phyloP scores from a whole-genome alignment of 2,329 filamentous ascomycete genomes.

The Colletotrichum siamense region DNA sequence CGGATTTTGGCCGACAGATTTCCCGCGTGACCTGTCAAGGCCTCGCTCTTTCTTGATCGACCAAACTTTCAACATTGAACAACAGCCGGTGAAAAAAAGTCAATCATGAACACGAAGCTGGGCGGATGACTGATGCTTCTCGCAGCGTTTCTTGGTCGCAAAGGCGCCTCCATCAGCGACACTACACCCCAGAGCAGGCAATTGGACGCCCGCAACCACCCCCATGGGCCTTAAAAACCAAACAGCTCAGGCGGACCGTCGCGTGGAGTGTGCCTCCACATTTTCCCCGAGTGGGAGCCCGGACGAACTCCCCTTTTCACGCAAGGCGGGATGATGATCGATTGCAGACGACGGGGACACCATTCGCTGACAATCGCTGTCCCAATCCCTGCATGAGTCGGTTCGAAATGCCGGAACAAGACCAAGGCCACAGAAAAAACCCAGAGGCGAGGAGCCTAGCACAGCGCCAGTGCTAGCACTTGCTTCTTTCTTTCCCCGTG shows the following conservation, averaged over 20 bases:
- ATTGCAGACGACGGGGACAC: constrained; percentile 2
- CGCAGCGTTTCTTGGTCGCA: neutral
- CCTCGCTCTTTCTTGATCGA: neutral
- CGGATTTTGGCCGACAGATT: constrained; percentile 14
- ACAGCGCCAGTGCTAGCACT: neutral
- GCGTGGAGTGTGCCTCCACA: constrained; percentile 20
- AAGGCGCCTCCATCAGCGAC: neutral
- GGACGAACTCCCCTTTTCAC: constrained; percentile 21
- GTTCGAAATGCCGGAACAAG: constrained; percentile 13
- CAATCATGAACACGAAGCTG: neutral
- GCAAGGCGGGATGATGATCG: constrained; percentile 19
- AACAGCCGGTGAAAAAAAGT: neutral
- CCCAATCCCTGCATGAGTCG: constrained; percentile 10
- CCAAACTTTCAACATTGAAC: neutral
- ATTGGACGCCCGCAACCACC: neutral
- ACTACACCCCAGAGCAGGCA: neutral
- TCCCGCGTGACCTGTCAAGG: neutral
- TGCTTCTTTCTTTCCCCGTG: neutral
- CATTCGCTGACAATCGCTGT: constrained; percentile 5
- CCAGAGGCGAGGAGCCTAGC: neutral
- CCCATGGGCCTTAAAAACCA: neutral
- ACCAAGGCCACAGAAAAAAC: neutral
- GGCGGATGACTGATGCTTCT: neutral
- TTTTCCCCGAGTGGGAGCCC: constrained; percentile 22
- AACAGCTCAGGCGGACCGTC: constrained; percentile 11